Percentiles rank a stretch among this genome's conserved stretches.
Evolutionary conservation across 495 filamentous ascomycete species (phyloP).

Genomic region (Hypoxylon rickii): DNA sequence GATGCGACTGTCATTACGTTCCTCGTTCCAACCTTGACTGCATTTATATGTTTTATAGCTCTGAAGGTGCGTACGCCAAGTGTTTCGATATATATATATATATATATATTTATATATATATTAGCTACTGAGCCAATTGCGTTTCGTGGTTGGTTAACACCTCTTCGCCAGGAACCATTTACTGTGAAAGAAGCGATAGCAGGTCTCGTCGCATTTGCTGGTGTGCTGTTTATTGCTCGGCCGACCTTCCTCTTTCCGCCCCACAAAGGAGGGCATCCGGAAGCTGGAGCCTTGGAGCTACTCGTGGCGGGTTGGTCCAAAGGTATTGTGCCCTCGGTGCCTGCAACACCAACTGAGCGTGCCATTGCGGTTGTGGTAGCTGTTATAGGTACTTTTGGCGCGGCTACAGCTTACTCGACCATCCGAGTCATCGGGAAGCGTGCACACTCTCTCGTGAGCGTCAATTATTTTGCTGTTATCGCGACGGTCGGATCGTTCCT

Average conservation of each 20-base stretch:
- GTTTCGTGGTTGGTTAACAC: not conserved
- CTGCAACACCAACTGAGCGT: slow-evolving; percentile 65
- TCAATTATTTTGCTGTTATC: slow-evolving; percentile 75
- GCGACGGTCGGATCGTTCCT: slow-evolving; percentile 60
- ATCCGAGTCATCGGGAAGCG: slow-evolving; percentile 79
- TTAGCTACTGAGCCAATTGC: too few relatives aligned
- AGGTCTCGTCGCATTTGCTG: slow-evolving; percentile 68
- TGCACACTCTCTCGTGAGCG: slow-evolving; percentile 76
- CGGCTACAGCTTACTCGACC: slow-evolving; percentile 70
- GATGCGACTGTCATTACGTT: slow-evolving; percentile 85
- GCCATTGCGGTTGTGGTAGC: slow-evolving; percentile 68
- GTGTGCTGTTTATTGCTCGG: slow-evolving; percentile 77
- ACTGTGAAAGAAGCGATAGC: slow-evolving; percentile 70
- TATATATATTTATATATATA: slow-evolving; percentile 5
- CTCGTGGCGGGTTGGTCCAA: slow-evolving; percentile 34
- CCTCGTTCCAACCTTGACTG: slow-evolving; percentile 73
- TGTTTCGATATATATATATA: too few relatives aligned
- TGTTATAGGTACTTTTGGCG: slow-evolving; percentile 72
- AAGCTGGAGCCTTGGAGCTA: slow-evolving; percentile 5
- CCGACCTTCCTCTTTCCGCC: slow-evolving; percentile 59
- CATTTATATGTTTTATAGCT: slow-evolving; percentile 71
- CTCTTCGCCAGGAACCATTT: slow-evolving; percentile 60
- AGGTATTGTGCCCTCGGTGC: slow-evolving; percentile 29
- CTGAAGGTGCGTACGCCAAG: too few relatives aligned
- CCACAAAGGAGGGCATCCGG: not conserved